Percentiles rank a stretch among this genome's conserved stretches.
Evolutionary conservation across 2,329 filamentous ascomycete genomes (phyloP).

Genomic region (Aplosporella prunicola): DNA sequence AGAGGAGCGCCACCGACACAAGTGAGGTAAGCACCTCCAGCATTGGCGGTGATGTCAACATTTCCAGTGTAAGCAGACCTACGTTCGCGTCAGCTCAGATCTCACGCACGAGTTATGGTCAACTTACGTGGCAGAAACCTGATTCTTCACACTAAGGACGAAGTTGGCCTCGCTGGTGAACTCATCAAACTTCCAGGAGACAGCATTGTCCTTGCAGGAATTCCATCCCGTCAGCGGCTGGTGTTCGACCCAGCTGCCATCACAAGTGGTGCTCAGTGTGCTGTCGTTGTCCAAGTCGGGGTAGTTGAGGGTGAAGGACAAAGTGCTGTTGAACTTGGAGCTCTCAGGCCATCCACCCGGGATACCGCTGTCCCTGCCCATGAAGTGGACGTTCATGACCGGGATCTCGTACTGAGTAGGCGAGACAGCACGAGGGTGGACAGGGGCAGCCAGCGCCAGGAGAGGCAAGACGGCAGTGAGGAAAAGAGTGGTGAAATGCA

Average conservation of each 20-base stretch:
- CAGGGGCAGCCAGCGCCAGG: neutral
- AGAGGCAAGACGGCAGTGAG: neutral
- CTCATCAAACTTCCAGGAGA: conserved; percentile 2
- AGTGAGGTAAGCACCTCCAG: conserved; percentile 5
- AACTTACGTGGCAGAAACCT: no score
- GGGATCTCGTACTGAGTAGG: conserved; percentile 14
- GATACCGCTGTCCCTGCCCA: conserved; percentile 18
- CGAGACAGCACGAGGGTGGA: conserved; percentile 7
- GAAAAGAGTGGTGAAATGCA: conserved; percentile 1
- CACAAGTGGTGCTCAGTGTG: conserved; percentile 11
- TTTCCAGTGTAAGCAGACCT: conserved; percentile 2
- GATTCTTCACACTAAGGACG: no score
- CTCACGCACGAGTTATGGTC: no score
- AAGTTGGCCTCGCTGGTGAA: conserved; percentile 9
- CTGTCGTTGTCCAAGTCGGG: neutral
- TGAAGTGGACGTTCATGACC: conserved; percentile 20
- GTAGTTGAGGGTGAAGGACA: conserved; percentile 17
- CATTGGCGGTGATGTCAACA: conserved; percentile 6
- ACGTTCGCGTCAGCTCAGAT: no score
- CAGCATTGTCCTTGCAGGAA: conserved; percentile 1
- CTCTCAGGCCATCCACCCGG: conserved; percentile 19
- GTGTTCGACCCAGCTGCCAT: conserved; percentile 9
- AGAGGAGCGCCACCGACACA: conserved; percentile 9
- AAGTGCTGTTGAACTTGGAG: conserved; percentile 16
- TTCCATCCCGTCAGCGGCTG: conserved; percentile 1